phyloP scores from a whole-genome alignment of 1,284 basidiomycete species.

The Sphagnurus paluster region DNA sequence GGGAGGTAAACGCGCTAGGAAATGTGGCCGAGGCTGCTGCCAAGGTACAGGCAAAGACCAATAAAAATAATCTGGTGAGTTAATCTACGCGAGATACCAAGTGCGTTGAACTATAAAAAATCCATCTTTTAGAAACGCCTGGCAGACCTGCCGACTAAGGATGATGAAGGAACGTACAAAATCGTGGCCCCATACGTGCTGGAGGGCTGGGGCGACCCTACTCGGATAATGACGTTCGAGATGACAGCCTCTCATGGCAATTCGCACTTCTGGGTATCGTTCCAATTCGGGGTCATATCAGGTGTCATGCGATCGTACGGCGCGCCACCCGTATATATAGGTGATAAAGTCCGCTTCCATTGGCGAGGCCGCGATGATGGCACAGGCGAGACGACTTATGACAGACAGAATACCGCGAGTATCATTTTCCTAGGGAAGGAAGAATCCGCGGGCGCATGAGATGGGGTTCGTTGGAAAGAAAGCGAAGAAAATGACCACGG shows the following conservation, averaged over 20 bases:
- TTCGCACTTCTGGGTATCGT: constrained; percentile 28
- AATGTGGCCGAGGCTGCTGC: too few relatives aligned
- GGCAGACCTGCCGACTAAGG: too few relatives aligned
- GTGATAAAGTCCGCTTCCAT: constrained; percentile 17
- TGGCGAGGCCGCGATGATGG: constrained; percentile 25
- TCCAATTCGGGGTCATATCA: constrained; percentile 25
- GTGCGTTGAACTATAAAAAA: too few relatives aligned
- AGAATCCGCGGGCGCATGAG: constrained; percentile 22
- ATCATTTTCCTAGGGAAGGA: constrained; percentile 24
- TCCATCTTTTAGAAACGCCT: too few relatives aligned
- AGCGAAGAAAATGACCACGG: too few relatives aligned
- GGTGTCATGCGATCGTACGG: constrained; percentile 24
- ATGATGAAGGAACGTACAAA: too few relatives aligned
- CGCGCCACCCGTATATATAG: constrained; percentile 12
- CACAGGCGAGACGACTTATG: constrained; percentile 21
- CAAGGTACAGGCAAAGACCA: too few relatives aligned
- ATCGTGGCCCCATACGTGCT: constrained; percentile 22
- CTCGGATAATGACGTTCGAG: constrained; percentile 14
- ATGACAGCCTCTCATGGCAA: constrained; percentile 22
- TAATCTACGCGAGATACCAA: too few relatives aligned
- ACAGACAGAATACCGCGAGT: constrained; percentile 20
- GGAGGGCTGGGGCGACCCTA: constrained; percentile 13
- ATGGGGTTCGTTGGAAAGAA: constrained; percentile 21
- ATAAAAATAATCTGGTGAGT: too few relatives aligned
- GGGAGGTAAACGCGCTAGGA: neutral